Evolutionary conservation across 2,329 filamentous ascomycete genomes (phyloP).

Genomic region (Calonectria pseudoturangicola): DNA sequence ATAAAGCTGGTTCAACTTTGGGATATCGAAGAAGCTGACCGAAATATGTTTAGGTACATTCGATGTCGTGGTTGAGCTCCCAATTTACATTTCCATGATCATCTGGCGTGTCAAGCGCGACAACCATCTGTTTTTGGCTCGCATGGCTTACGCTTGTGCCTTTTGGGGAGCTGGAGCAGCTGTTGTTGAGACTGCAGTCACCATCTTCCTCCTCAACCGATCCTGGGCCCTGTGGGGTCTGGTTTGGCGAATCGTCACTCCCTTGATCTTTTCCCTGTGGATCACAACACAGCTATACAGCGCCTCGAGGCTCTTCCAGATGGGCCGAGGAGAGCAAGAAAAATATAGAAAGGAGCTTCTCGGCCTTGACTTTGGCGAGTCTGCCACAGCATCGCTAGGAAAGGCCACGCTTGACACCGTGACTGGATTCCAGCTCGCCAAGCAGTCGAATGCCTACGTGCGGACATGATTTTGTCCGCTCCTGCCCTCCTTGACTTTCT

Average conservation of each 20-base stretch:
- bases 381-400: not conserved
- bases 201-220: slow-evolving; percentile 16
- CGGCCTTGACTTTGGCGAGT: slow-evolving; percentile 1
- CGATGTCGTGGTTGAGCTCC: slow-evolving; percentile 8
- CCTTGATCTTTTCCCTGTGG: slow-evolving; percentile 10
- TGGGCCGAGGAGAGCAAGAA: not conserved
- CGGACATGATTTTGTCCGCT: not conserved
- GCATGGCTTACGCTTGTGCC: not conserved
- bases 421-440: not conserved
- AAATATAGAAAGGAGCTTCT: not conserved
- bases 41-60: not conserved
- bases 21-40: not conserved
- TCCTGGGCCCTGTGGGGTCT: slow-evolving; percentile 5
- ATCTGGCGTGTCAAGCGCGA: slow-evolving; percentile 13
- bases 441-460: slow-evolving; percentile 7
- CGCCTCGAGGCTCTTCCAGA: slow-evolving; percentile 10
- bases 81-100: slow-evolving; percentile 6
- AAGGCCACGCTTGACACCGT: slow-evolving; percentile 12
- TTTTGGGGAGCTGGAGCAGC: slow-evolving; percentile 3
- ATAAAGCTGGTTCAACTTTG: too few species aligned
- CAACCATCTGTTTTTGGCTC: not conserved
- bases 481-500: not conserved
- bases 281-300: slow-evolving; percentile 18
- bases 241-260: slow-evolving; percentile 1
- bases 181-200: slow-evolving; percentile 1